Evolutionary conservation across 75 land plant species (phyloP).

Genomic region (Sequoia sempervirens): DNA sequence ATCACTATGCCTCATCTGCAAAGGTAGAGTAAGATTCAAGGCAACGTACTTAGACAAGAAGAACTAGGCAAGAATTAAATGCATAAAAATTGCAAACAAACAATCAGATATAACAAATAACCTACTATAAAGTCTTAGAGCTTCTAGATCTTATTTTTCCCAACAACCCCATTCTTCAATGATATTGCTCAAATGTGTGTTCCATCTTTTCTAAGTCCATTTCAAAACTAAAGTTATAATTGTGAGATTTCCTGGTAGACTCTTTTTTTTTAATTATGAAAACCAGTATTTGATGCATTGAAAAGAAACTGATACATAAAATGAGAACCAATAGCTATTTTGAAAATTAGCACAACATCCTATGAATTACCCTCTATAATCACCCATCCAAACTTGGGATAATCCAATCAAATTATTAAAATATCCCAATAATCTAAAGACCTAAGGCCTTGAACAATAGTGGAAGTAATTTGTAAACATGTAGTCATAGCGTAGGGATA

Average conservation of each 20-base stretch:
- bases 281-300: not conserved
- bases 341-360: not conserved
- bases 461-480: not conserved
- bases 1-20: conserved; percentile 69
- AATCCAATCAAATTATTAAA: not conserved
- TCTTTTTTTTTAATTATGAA: not conserved
- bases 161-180: not conserved
- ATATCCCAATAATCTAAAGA: not conserved
- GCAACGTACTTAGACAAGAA: not conserved
- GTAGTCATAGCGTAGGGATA: not conserved
- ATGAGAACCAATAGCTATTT: too few species aligned
- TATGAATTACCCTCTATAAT: not conserved
- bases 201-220: not conserved
- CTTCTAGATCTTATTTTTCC: not conserved
- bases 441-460: not conserved
- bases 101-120: not conserved
- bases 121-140: not conserved
- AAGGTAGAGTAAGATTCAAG: not conserved
- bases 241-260: not conserved
- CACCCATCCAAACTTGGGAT: not conserved
- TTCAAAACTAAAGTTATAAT: not conserved
- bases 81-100: not conserved
- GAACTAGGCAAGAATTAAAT: not conserved
- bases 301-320: too few species aligned
- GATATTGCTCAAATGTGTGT: not conserved